Conservation (phyloP, 768 basidiomycete species). For the Dioszegia crocea region DNA sequence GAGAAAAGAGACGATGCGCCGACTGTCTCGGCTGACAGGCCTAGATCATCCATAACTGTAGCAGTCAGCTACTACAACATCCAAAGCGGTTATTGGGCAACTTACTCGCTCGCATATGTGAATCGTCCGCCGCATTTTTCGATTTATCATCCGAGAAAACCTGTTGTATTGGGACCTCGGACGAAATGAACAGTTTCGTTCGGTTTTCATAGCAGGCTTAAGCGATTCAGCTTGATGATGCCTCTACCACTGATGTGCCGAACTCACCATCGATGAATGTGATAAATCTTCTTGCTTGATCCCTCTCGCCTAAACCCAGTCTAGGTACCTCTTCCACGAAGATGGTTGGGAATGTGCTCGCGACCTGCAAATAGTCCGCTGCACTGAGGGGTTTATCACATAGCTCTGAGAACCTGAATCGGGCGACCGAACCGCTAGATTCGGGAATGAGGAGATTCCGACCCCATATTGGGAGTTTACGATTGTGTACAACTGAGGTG, state of each 20-base stretch:
- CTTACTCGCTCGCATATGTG: constrained; percentile 70
- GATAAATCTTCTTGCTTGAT: constrained; percentile 90
- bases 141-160: constrained; percentile 74
- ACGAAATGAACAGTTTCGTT: constrained; percentile 87
- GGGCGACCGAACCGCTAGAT: constrained; percentile 72
- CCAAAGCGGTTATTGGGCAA: not conserved
- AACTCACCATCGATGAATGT: constrained; percentile 86
- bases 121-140: constrained; percentile 52
- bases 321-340: constrained; percentile 84
- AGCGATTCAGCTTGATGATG: not conserved
- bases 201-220: constrained; percentile 43
- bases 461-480: constrained; percentile 82
- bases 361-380: constrained; percentile 92
- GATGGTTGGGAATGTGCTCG: constrained; percentile 76
- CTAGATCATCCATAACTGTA: constrained; percentile 67
- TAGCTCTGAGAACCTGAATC: constrained; percentile 77
- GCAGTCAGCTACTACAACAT: constrained; percentile 22
- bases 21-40: constrained; percentile 69
- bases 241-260: not conserved
- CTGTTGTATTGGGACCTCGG: constrained; percentile 83
- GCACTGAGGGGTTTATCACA: constrained; percentile 88
- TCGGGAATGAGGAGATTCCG: constrained; percentile 73
- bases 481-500: constrained; percentile 54
- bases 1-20: constrained; percentile 85
- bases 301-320: constrained; percentile 81